Conservation (phyloP, 768 basidiomycete genomes). For the Suillus hirtellus region DNA sequence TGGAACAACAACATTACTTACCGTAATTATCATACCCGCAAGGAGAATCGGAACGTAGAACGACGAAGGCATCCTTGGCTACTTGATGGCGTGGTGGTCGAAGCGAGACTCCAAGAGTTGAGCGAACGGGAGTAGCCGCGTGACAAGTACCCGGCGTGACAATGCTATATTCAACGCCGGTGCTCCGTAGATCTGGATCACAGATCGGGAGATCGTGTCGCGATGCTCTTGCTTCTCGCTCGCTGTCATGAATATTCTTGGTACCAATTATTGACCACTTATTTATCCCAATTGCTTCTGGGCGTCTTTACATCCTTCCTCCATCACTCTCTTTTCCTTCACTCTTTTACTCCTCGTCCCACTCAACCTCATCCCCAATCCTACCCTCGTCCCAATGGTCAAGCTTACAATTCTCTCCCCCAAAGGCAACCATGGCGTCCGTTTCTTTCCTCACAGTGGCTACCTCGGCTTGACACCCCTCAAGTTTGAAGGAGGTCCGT, state of each 20-base stretch:
- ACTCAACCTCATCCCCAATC: background rate
- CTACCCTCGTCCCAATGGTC: slow-evolving; percentile 50
- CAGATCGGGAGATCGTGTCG: slow-evolving; percentile 20
- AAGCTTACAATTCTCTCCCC: slow-evolving; percentile 64
- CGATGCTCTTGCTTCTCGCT: slow-evolving; percentile 23
- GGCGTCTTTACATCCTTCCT: slow-evolving; percentile 27
- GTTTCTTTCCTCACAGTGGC: slow-evolving; percentile 75
- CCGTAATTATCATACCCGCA: slow-evolving; percentile 90
- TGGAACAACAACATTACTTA: slow-evolving; percentile 28
- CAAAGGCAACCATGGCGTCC: slow-evolving; percentile 68
- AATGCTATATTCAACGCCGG: background rate
- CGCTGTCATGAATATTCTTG: slow-evolving; percentile 32
- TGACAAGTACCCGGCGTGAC: slow-evolving; percentile 20
- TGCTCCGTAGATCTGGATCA: slow-evolving; percentile 8
- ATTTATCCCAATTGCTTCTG: slow-evolving; percentile 35
- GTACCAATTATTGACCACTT: slow-evolving; percentile 27
- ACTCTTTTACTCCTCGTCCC: slow-evolving; percentile 16
- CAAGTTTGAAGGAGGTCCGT: slow-evolving; percentile 73
- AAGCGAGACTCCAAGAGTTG: background rate
- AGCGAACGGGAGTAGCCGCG: background rate
- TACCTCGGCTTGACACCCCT: slow-evolving; percentile 81
- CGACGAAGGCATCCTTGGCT: slow-evolving; percentile 57
- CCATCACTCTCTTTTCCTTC: slow-evolving; percentile 18
- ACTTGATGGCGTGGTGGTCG: slow-evolving; percentile 5
- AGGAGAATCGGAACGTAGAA: slow-evolving; percentile 79